These are phyloP conservation scores for Polyporus tsugae DNA, from an alignment of 1,284 basidiomycete genomes.

Conservation along the genomic window DNA sequence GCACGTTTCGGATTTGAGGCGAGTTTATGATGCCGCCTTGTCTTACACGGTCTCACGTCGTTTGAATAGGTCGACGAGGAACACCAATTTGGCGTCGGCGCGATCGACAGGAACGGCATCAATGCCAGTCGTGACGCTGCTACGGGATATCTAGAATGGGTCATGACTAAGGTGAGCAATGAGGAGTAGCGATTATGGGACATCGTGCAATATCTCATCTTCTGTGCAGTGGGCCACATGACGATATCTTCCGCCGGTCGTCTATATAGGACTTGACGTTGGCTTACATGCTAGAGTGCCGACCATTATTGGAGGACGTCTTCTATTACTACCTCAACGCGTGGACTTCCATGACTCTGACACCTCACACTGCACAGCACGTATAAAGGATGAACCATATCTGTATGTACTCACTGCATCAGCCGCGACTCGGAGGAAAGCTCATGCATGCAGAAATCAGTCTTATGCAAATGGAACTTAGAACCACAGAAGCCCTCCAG, in stretches of 20 bases:
- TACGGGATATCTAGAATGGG: conserved; percentile 30
- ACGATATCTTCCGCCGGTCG: conserved; percentile 1
- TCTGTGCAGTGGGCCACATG: background rate
- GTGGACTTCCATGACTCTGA: no score
- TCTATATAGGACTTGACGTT: no score
- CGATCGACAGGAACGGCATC: conserved; percentile 28
- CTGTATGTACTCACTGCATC: no score
- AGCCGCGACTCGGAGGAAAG: no score
- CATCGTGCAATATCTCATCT: background rate
- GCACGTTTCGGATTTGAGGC: conserved; percentile 34
- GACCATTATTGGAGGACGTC: no score
- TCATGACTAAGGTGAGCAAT: conserved; percentile 35
- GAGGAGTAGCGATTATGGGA: background rate
- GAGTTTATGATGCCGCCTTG: background rate
- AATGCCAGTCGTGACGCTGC: conserved; percentile 27
- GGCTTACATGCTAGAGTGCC: no score
- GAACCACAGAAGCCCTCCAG: background rate
- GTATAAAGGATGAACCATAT: no score
- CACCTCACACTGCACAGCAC: no score
- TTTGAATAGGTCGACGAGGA: conserved; percentile 28
- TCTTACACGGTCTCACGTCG: background rate
- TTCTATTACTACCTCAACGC: no score
- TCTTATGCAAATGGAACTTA: conserved; percentile 1
- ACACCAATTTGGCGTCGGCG: conserved; percentile 30
- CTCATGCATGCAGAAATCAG: no score